phyloP scores from a whole-genome alignment of 352 stramenopile genomes.

The Globisporangium lucens region DNA sequence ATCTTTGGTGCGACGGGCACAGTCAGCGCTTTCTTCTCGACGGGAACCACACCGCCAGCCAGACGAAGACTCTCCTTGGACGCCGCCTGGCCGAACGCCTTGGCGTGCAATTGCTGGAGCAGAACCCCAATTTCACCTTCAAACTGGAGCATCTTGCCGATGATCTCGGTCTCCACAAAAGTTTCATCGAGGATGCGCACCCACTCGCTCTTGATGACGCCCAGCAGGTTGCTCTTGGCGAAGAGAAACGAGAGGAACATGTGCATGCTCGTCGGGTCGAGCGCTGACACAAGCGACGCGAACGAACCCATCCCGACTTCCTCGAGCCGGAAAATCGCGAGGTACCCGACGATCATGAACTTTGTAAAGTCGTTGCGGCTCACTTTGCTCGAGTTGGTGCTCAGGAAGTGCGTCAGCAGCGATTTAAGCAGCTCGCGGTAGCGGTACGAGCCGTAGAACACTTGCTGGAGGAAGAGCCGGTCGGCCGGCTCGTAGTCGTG shows the following conservation, averaged over 20 bases:
- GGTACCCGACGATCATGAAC: slow-evolving; percentile 89
- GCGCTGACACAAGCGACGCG: slow-evolving; percentile 40
- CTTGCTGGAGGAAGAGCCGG: slow-evolving; percentile 77
- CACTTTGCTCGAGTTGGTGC: slow-evolving; percentile 70
- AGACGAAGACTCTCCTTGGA: slow-evolving; percentile 42
- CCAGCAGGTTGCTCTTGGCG: slow-evolving; percentile 57
- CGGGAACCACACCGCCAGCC: slow-evolving; percentile 30
- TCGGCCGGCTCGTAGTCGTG: slow-evolving; percentile 37
- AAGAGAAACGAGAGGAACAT: slow-evolving; percentile 87
- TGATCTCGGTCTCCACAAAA: slow-evolving; percentile 80
- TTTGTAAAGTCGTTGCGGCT: slow-evolving; percentile 87
- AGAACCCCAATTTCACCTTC: slow-evolving; percentile 36
- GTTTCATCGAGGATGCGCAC: slow-evolving; percentile 74
- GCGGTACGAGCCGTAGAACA: slow-evolving; percentile 89
- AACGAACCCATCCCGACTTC: slow-evolving; percentile 80
- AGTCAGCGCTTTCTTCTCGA: slow-evolving; percentile 54
- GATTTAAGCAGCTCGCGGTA: slow-evolving; percentile 83
- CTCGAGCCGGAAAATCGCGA: slow-evolving; percentile 87
- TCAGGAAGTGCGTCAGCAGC: slow-evolving; percentile 80
- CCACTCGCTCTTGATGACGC: slow-evolving; percentile 79
- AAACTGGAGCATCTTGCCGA: slow-evolving; percentile 53
- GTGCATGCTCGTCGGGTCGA: slow-evolving; percentile 87
- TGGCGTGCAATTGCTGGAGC: slow-evolving; percentile 55
- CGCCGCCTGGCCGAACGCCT: slow-evolving; percentile 56
- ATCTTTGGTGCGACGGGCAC: slow-evolving; percentile 82